These are phyloP conservation scores for Fusarium sp. DNA, from an alignment of 2,329 filamentous ascomycete genomes.

Conservation along the genomic window DNA sequence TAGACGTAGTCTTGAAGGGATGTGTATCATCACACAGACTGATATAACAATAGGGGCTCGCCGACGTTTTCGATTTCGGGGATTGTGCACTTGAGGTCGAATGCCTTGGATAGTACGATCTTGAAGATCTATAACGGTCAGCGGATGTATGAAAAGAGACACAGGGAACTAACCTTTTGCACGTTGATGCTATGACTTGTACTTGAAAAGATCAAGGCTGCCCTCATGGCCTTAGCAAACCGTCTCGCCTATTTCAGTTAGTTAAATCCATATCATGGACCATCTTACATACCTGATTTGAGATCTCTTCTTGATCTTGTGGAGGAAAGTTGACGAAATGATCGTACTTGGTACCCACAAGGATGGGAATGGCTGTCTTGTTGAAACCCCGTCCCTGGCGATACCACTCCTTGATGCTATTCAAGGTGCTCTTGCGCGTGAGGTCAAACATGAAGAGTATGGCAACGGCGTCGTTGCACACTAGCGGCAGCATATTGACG, in stretches of 20 bases:
- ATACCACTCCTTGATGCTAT: conserved; percentile 99
- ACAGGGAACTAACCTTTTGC: conserved; percentile 78
- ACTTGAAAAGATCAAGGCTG: conserved; percentile 96
- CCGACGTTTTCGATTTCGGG: conserved; percentile 98
- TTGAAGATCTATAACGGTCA: conserved; percentile 86
- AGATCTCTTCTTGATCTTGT: conserved; percentile 98
- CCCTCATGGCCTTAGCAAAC: conserved; percentile 98
- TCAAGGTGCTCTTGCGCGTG: conserved; percentile 96
- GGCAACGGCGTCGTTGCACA: conserved; percentile 98
- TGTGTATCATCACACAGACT: conserved; percentile 60
- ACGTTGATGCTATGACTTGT: conserved; percentile 99
- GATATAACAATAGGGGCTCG: conserved; percentile 93
- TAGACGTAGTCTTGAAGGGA: not conserved
- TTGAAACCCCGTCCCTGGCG: conserved; percentile 97
- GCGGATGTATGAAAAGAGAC: conserved; percentile 2
- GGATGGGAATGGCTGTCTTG: conserved; percentile 98
- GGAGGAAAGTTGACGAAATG: conserved; percentile 99
- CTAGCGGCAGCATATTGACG: conserved; percentile 99
- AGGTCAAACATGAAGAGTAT: conserved; percentile 99
- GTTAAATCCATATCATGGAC: conserved; percentile 1
- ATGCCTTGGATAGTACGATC: conserved; percentile 97
- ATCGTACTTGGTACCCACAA: conserved; percentile 98
- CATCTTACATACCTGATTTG: conserved; percentile 78
- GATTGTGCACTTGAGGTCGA: conserved; percentile 98
- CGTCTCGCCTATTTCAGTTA: conserved; percentile 77